phyloP scores from a whole-genome alignment of 331 rosid genomes.

The Acacia concinna region DNA sequence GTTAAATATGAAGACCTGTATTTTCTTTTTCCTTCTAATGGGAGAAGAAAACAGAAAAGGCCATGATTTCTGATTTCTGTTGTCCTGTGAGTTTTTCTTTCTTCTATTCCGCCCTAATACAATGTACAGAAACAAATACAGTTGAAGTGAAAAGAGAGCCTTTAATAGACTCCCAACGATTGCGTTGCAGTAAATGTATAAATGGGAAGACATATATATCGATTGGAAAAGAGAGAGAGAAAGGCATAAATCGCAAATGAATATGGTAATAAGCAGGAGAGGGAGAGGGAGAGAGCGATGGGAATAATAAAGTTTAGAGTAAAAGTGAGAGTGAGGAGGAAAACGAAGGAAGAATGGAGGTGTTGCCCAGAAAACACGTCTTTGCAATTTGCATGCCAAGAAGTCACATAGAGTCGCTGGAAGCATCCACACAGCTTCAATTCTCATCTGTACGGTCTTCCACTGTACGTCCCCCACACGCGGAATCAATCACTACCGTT shows the following conservation, averaged over 20 bases:
- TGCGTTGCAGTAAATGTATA: background rate
- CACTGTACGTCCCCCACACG: background rate
- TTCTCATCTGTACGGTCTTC: too few relatives aligned
- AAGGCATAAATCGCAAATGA: background rate
- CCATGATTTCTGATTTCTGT: background rate
- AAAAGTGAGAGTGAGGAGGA: background rate
- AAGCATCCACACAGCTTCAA: slow-evolving; percentile 27
- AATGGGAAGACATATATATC: background rate
- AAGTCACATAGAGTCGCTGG: slow-evolving; percentile 20
- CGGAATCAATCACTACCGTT: background rate
- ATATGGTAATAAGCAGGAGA: background rate
- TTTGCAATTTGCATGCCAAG: slow-evolving; percentile 32
- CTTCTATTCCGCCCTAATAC: slow-evolving; percentile 3
- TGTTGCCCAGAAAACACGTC: slow-evolving; percentile 21
- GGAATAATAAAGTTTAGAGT: background rate
- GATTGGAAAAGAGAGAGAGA: background rate
- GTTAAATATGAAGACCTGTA: slow-evolving; percentile 34
- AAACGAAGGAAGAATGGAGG: background rate
- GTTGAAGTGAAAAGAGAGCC: slow-evolving; percentile 12
- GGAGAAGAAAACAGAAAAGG: background rate
- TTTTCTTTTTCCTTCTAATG: background rate
- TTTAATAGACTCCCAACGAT: background rate
- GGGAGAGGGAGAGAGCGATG: background rate
- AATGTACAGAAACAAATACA: slow-evolving; percentile 33
- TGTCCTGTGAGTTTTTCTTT: background rate